Percentiles rank a stretch among this genome's conserved stretches.
Conservation (phyloP, 805 yeast species). For the Lipomyces anomalus region DNA sequence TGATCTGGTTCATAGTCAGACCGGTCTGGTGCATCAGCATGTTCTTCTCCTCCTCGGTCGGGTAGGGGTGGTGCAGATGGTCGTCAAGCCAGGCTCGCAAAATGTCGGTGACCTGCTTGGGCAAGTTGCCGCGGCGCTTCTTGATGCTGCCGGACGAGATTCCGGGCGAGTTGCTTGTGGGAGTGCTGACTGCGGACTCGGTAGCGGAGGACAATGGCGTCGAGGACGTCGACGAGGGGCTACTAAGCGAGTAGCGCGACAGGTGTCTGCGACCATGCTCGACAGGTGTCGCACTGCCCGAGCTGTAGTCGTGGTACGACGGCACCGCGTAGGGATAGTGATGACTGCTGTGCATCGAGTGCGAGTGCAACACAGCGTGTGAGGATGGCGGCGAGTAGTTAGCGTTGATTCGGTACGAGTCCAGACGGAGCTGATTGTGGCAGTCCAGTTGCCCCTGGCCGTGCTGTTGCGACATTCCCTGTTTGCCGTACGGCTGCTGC, state of each 20-base stretch:
- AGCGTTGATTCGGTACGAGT: constrained; percentile 3
- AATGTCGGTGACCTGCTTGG: constrained; percentile 69
- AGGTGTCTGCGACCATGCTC: no score
- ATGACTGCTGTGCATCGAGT: not conserved
- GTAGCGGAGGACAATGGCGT: no score
- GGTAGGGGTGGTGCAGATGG: constrained; percentile 77
- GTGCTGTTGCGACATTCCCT: no score
- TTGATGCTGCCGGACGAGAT: constrained; percentile 24
- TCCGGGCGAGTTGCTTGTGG: no score
- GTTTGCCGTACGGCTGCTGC: not conserved
- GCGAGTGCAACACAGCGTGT: not conserved
- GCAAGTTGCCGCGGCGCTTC: constrained; percentile 63
- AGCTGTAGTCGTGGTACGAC: not conserved
- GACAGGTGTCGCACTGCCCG: no score
- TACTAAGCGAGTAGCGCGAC: no score
- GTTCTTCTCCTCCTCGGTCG: constrained; percentile 71
- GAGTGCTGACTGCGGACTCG: no score
- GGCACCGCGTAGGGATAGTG: not conserved
- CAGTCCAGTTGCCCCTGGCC: no score
- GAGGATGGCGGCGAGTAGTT: not conserved
- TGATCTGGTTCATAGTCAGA: constrained; percentile 69
- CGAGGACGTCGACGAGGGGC: no score
- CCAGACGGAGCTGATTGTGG: constrained; percentile 11
- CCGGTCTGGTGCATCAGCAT: constrained; percentile 67
- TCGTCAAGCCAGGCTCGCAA: constrained; percentile 67